Base-by-base conservation (phyloP, 495 filamentous ascomycete genomes). In the Xylaria acuta region DNA sequence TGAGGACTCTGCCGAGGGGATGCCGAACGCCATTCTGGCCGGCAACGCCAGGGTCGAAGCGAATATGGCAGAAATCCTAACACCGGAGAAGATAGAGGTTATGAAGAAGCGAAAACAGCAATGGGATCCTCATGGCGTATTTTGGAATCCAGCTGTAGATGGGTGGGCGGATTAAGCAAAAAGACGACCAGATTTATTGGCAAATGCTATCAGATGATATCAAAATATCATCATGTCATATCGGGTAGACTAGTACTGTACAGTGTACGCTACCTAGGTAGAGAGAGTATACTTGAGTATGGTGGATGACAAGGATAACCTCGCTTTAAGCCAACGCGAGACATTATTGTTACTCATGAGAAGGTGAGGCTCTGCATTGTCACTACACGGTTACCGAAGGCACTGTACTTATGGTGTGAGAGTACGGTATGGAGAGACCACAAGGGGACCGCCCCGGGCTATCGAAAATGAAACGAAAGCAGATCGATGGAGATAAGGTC, bases 1-100 rank as follows among this genome's bases (percentile, higher is more conserved):
- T 18, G 75, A 76, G 32, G 76, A 76, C 64, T 51, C 43, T 34
- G 20, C 64, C 2, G 72, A 74, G 36, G 82, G 73, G 6, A 63
- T 45, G 34, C 53, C 77, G 12, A 79, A 74, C 5, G 78, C 76
- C 18, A 69, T 68, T n/a, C 80, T 79, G 30, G 79, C 79, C 16
- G 75, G 70, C 18, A 72, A 68, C 47, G 70, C 51, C 47, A 64
- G 74, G 16, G 71, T 74, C 22, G 79, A 72, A 47, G 65, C 75
- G 32, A 72, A 74, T 38, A 78, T 77, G 41, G 75, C 72, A 7
- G 78, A 81, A 62, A 62, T 73, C 5, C 72, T 70, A 43, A 72
- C 69, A 40, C 70, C 72, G 58, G 78, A 76, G 49, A 78, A 68
- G 54, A 75, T 81, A 11, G 72, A 25, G 53, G 67, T 71, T 22